Percentiles rank a stretch among this genome's conserved stretches.
Conservation (phyloP, 192 early-diverging fungal genomes). For the Coemansia sp. region DNA sequence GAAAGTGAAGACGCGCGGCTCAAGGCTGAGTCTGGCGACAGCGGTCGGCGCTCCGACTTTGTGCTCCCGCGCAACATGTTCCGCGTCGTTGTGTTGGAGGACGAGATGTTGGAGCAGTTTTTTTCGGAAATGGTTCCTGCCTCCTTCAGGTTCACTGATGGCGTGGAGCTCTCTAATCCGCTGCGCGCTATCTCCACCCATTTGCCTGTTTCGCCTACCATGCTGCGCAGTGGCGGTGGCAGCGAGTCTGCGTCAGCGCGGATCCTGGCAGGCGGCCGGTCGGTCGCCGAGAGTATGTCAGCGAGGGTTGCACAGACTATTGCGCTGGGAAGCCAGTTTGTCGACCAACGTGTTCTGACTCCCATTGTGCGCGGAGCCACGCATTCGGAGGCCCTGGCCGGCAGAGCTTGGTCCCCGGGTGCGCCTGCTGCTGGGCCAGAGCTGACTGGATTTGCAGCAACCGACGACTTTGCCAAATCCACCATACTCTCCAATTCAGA, state of each 20-base stretch:
- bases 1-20: constrained; percentile 2
- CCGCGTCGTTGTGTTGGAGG: constrained; percentile 80
- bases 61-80: constrained; percentile 53
- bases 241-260: constrained; percentile 23
- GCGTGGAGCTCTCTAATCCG: constrained; percentile 47
- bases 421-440: background rate
- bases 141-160: constrained; percentile 50
- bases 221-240: constrained; percentile 11
- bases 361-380: constrained; percentile 38
- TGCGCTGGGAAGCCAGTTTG: constrained; percentile 50
- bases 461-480: constrained; percentile 1
- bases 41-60: constrained; percentile 12
- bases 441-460: background rate
- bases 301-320: constrained; percentile 46
- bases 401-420: background rate
- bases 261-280: constrained; percentile 28
- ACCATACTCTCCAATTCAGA: constrained; percentile 13
- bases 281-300: constrained; percentile 43
- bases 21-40: background rate
- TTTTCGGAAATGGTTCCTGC: constrained; percentile 60
- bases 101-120: constrained; percentile 80
- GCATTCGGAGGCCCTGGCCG: background rate
- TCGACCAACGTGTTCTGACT: constrained; percentile 33
- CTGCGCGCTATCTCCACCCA: constrained; percentile 41
- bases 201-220: constrained; percentile 32